Evolutionary conservation across 345 rosid genomes (phyloP).

Genomic region (Citrus mangshanensis): DNA sequence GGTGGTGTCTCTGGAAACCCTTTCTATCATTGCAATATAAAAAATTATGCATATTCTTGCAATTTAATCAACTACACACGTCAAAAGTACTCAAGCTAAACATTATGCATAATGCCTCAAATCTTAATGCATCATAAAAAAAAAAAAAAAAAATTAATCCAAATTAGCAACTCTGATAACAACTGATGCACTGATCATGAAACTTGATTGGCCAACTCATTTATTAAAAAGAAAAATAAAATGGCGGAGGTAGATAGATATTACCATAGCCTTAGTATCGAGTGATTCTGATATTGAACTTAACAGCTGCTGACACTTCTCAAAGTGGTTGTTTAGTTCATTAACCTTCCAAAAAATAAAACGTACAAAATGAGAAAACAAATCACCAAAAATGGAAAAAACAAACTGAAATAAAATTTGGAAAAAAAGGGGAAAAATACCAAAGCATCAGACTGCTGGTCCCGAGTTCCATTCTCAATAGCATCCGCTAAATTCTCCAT

Average conservation of each 20-base stretch:
- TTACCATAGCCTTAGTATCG: slow-evolving; percentile 63
- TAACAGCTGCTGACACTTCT: slow-evolving; percentile 86
- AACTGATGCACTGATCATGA: background rate
- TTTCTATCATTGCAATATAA: background rate
- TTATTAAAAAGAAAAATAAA: background rate
- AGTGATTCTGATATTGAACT: slow-evolving; percentile 73
- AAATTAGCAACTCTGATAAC: background rate
- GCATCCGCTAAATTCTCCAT: slow-evolving; percentile 70
- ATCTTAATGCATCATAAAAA: background rate
- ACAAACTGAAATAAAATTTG: background rate
- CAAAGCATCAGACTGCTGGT: slow-evolving; percentile 80
- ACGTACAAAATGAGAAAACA: background rate
- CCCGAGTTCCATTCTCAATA: slow-evolving; percentile 68
- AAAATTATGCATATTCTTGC: background rate
- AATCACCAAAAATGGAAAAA: background rate
- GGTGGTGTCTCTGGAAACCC: background rate
- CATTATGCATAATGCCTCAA: background rate
- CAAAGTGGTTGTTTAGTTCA: slow-evolving; percentile 76
- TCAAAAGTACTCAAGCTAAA: background rate
- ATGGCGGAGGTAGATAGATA: background rate
- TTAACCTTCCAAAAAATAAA: slow-evolving; percentile 36
- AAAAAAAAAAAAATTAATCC: background rate
- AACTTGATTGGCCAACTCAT: background rate
- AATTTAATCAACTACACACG: background rate
- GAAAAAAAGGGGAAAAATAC: slow-evolving; percentile 26